Evolutionary conservation across 331 rosid species (phyloP).

Genomic region (Saraca asoca): DNA sequence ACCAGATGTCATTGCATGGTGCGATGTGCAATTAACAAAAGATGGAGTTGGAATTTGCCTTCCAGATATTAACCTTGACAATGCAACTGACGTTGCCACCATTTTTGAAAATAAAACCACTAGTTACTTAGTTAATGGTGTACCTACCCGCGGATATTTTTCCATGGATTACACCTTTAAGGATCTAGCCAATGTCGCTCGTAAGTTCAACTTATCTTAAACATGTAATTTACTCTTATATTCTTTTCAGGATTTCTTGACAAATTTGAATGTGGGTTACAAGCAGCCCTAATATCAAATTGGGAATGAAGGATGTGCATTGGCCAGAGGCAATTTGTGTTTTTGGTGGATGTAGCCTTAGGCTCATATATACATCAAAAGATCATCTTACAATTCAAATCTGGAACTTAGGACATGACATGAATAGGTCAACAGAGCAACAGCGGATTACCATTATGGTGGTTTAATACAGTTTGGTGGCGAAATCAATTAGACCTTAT

Average conservation of each 20-base stretch:
- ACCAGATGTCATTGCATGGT: conserved; percentile 58
- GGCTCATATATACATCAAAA: not conserved
- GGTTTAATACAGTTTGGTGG: not conserved
- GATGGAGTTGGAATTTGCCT: conserved; percentile 72
- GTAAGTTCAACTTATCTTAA: conserved; percentile 39
- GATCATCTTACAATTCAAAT: too few relatives aligned
- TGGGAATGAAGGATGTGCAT: not conserved
- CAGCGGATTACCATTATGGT: not conserved
- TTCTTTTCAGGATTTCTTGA: not conserved
- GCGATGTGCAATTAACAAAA: conserved; percentile 89
- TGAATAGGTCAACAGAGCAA: not conserved
- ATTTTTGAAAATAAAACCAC: conserved; percentile 21
- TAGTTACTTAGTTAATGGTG: conserved; percentile 51
- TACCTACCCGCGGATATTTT: conserved; percentile 47
- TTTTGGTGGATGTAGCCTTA: not conserved
- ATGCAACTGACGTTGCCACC: conserved; percentile 40
- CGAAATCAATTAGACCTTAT: not conserved
- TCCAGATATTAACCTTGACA: conserved; percentile 59
- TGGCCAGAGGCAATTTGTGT: not conserved
- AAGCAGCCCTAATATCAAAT: not conserved
- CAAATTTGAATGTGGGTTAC: not conserved
- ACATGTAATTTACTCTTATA: not conserved
- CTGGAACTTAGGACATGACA: not conserved
- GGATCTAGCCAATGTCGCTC: not conserved
- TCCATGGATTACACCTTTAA: conserved; percentile 41